Evolutionary conservation across 192 early-diverging fungal species (phyloP).

Genomic region (Rhizophagus prolifer): DNA sequence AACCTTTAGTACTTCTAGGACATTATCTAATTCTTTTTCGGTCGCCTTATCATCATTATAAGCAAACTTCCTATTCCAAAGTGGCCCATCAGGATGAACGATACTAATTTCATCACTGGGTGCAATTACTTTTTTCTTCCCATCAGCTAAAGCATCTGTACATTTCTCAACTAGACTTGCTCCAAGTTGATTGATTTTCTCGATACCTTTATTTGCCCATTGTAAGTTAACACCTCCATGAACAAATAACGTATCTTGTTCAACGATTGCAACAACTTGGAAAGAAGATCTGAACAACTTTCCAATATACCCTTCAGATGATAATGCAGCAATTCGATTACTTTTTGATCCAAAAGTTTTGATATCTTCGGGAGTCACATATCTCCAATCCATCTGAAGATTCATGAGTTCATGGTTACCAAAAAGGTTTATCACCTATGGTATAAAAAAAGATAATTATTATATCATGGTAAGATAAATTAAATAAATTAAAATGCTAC

Average conservation of each 20-base stretch:
- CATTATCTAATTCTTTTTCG: not conserved
- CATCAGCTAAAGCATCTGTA: not conserved
- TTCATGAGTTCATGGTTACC: slow-evolving; percentile 44
- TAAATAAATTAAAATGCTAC: not conserved
- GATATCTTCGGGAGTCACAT: slow-evolving; percentile 37
- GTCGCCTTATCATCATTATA: not conserved
- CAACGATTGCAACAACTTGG: slow-evolving; percentile 1
- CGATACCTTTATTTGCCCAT: slow-evolving; percentile 1
- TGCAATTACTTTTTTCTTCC: not conserved
- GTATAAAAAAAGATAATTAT: not conserved
- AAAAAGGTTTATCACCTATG: not conserved
- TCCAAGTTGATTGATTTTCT: not conserved
- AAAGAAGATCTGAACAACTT: not conserved
- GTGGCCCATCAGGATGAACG: not conserved
- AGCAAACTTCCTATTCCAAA: not conserved
- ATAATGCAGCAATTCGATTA: slow-evolving; percentile 21
- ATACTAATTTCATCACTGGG: not conserved
- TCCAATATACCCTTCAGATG: not conserved
- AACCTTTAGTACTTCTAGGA: not conserved
- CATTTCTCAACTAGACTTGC: not conserved
- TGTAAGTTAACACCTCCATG: slow-evolving; percentile 1
- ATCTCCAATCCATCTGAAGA: slow-evolving; percentile 31
- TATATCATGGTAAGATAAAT: not conserved
- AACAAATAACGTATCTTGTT: slow-evolving; percentile 14
- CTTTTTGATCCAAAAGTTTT: slow-evolving; percentile 34